Evolutionary conservation across 2,329 filamentous ascomycete species (phyloP).

Genomic region (Aspergillus pseudoterreus): DNA sequence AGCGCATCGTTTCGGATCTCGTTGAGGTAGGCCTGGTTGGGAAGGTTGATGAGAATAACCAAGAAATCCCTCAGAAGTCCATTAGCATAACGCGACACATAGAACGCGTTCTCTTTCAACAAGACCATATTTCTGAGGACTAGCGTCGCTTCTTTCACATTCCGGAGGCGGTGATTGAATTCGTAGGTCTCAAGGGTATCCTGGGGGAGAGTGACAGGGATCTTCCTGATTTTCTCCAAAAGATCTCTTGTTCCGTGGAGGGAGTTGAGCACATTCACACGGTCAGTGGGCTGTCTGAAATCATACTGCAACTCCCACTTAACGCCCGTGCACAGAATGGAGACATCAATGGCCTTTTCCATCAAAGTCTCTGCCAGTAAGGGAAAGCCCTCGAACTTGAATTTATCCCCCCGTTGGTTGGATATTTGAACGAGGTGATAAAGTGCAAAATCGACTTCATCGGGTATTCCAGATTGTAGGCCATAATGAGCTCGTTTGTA

Average conservation of each 20-base stretch:
- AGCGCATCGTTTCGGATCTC: conserved; percentile 89
- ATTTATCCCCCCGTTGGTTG: conserved; percentile 90
- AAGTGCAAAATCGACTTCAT: conserved; percentile 87
- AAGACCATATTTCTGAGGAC: conserved; percentile 97
- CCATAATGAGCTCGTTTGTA: conserved; percentile 85
- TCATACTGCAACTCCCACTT: conserved; percentile 77
- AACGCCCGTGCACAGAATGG: conserved; percentile 74
- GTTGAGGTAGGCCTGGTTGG: conserved; percentile 63
- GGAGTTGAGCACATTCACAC: conserved; percentile 59
- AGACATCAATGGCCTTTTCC: conserved; percentile 76
- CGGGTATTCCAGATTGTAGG: conserved; percentile 71
- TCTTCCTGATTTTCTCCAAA: conserved; percentile 65
- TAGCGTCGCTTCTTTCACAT: conserved; percentile 79
- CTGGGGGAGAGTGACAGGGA: conserved; percentile 58
- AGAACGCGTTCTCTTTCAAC: conserved; percentile 79
- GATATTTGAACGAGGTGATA: conserved; percentile 95
- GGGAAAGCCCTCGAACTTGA: conserved; percentile 88
- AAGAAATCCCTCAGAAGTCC: conserved; percentile 72
- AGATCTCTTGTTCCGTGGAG: conserved; percentile 66
- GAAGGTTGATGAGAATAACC: conserved; percentile 76
- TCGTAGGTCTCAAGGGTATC: conserved; percentile 68
- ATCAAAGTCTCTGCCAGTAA: conserved; percentile 84
- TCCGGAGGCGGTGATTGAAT: conserved; percentile 67
- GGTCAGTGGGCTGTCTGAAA: conserved; percentile 47
- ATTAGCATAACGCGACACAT: conserved; percentile 66